Conservation (phyloP, 78 protist species). For the Mastigamoeba balamuthi region DNA sequence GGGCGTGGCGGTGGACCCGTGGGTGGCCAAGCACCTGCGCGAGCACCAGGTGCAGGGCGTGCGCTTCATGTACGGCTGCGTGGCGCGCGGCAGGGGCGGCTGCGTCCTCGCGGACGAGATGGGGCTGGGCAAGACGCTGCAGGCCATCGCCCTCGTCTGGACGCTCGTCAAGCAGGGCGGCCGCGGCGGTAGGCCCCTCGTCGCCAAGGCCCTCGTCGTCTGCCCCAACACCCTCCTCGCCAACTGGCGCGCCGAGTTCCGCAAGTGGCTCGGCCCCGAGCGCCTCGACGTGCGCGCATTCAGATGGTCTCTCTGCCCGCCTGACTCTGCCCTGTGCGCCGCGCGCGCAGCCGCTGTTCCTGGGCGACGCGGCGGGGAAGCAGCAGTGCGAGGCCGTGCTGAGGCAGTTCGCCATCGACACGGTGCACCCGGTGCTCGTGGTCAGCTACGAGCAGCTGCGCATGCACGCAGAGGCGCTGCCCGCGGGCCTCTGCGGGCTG, state of each 20-base stretch:
- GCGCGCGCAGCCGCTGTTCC: constrained; percentile 8
- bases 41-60: constrained; percentile 85
- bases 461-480: background rate
- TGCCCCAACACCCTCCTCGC: constrained; percentile 55
- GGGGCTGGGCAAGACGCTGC: constrained; percentile 83
- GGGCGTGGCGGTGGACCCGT: constrained; percentile 26
- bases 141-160: constrained; percentile 60
- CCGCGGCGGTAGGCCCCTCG: background rate
- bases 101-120: constrained; percentile 36
- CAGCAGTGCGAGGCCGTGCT: constrained; percentile 2
- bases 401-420: too few relatives aligned
- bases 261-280: constrained; percentile 44
- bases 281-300: constrained; percentile 4
- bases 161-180: constrained; percentile 64
- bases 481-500: constrained; percentile 7
- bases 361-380: constrained; percentile 23
- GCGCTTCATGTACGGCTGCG: constrained; percentile 64
- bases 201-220: constrained; percentile 44
- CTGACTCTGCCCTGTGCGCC: too few relatives aligned
- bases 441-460: constrained; percentile 42
- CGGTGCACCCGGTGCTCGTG: constrained; percentile 23
- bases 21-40: constrained; percentile 59
- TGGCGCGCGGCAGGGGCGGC: constrained; percentile 18
- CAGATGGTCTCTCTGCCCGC: too few relatives aligned
- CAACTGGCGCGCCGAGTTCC: constrained; percentile 47